phyloP scores from a whole-genome alignment of 805 yeast genomes.

The Ogataea zsoltii region DNA sequence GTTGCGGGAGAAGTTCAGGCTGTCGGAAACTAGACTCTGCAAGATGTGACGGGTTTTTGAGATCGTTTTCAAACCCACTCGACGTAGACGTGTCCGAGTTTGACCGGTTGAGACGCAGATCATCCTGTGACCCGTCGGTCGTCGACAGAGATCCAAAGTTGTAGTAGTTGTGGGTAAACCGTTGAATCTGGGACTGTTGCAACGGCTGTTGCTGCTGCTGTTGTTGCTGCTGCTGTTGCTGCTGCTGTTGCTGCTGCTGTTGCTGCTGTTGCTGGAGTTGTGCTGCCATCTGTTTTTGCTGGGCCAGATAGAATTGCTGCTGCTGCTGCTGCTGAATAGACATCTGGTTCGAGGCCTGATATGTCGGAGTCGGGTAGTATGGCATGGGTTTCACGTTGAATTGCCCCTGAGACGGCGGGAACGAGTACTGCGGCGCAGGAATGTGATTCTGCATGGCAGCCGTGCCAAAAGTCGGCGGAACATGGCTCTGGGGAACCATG shows the following conservation, averaged over 20 bases:
- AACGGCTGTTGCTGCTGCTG: constrained; percentile 18
- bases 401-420: constrained; percentile 19
- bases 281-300: constrained; percentile 2
- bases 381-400: constrained; percentile 13
- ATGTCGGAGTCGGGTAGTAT: constrained; percentile 8
- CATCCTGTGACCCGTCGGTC: constrained; percentile 32
- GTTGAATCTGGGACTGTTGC: constrained; percentile 20
- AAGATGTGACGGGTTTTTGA: constrained; percentile 18
- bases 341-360: constrained; percentile 4
- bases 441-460: constrained; percentile 6
- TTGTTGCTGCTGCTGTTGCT: constrained; percentile 19
- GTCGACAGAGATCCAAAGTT: constrained; percentile 29
- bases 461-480: constrained; percentile 19
- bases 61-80: constrained; percentile 20
- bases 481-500: constrained; percentile 5
- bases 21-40: constrained; percentile 15
- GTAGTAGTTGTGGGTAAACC: constrained; percentile 23
- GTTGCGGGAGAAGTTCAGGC: constrained; percentile 20
- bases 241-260: constrained; percentile 14
- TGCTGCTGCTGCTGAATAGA: constrained; percentile 10
- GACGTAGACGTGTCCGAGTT: constrained; percentile 32
- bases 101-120: constrained; percentile 24
- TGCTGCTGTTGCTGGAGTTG: constrained; percentile 9
- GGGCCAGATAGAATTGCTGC: constrained; percentile 19
- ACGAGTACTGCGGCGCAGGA: constrained; percentile 10